Evolutionary conservation across 495 filamentous ascomycete genomes (phyloP).

Genomic region (Xylaria grammica): DNA sequence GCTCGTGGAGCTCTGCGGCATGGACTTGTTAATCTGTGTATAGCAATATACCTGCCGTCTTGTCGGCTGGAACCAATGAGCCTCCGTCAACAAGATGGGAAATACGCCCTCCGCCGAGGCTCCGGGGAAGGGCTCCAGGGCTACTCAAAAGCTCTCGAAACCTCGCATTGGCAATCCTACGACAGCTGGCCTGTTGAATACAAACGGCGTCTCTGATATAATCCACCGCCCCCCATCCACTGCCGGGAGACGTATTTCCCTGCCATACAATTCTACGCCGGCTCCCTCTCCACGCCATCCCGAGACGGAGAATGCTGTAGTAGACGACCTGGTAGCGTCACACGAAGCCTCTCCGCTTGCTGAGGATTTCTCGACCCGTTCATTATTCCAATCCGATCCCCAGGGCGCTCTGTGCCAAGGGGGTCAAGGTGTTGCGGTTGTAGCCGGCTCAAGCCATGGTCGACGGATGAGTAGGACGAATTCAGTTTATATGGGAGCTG

Average conservation of each 20-base stretch:
- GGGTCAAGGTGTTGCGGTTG: constrained; percentile 23
- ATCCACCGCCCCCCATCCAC: constrained; percentile 19
- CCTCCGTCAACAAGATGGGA: constrained; percentile 44
- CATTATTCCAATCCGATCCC: constrained; percentile 29
- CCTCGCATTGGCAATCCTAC: constrained; percentile 50
- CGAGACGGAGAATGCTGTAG: constrained; percentile 1
- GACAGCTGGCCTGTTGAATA: constrained; percentile 52
- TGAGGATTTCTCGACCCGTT: constrained; percentile 25
- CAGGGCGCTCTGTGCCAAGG: constrained; percentile 25
- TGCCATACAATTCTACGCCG: constrained; percentile 28
- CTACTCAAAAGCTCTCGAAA: constrained; percentile 55
- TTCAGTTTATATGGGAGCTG: constrained; percentile 23
- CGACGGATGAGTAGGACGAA: constrained; percentile 24
- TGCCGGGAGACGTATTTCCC: constrained; percentile 38
- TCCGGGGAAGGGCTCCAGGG: constrained; percentile 38
- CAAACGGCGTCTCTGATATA: constrained; percentile 40
- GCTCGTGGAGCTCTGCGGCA: constrained; percentile 36
- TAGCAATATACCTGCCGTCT: constrained; percentile 42
- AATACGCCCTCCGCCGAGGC: constrained; percentile 52
- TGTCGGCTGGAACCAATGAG: constrained; percentile 28
- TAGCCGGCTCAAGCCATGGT: constrained; percentile 15
- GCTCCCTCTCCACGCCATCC: constrained; percentile 26
- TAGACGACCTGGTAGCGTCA: background rate
- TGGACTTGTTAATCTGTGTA: constrained; percentile 48
- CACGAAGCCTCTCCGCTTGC: background rate